These are phyloP conservation scores for Periglandula ipomoeae DNA, from an alignment of 2,329 filamentous ascomycete species.

Conservation along the genomic window DNA sequence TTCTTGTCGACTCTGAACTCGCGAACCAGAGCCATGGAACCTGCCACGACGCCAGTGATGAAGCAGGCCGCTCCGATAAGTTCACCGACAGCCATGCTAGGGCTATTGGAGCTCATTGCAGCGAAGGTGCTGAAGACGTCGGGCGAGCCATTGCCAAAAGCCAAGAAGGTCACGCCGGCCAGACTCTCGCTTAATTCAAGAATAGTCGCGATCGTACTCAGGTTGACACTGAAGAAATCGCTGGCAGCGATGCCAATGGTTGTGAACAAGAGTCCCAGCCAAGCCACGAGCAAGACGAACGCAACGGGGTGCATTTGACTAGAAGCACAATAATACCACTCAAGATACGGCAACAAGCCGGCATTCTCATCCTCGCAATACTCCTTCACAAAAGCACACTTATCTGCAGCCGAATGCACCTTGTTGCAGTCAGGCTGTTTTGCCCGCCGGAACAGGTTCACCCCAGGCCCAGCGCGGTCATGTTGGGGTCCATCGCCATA, in stretches of 20 bases:
- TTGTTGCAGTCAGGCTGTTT: constrained; percentile 56
- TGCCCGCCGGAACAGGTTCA: constrained; percentile 16
- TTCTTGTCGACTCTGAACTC: constrained; percentile 86
- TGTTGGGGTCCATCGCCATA: constrained; percentile 3
- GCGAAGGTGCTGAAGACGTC: constrained; percentile 99
- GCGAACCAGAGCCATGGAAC: constrained; percentile 92
- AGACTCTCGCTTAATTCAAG: constrained; percentile 92
- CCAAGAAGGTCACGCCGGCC: constrained; percentile 90
- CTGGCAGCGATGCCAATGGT: constrained; percentile 97
- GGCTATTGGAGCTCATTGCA: constrained; percentile 93
- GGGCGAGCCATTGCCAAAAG: constrained; percentile 94
- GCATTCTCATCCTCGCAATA: constrained; percentile 87
- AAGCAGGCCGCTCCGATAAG: constrained; percentile 91
- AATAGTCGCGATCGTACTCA: constrained; percentile 83
- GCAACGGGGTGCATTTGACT: constrained; percentile 60
- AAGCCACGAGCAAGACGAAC: constrained; percentile 69
- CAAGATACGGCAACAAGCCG: constrained; percentile 79
- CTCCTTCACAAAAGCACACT: constrained; percentile 75
- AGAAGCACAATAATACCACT: constrained; percentile 81
- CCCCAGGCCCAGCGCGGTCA: not conserved
- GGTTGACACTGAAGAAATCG: constrained; percentile 96
- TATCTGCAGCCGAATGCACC: constrained; percentile 67
- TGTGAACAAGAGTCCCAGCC: constrained; percentile 85
- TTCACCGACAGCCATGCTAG: constrained; percentile 93
- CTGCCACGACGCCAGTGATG: constrained; percentile 91